Percentiles rank a stretch among this genome's conserved stretches.
phyloP scores from a whole-genome alignment of 164 flowering plant genomes.

The Santalum album region DNA sequence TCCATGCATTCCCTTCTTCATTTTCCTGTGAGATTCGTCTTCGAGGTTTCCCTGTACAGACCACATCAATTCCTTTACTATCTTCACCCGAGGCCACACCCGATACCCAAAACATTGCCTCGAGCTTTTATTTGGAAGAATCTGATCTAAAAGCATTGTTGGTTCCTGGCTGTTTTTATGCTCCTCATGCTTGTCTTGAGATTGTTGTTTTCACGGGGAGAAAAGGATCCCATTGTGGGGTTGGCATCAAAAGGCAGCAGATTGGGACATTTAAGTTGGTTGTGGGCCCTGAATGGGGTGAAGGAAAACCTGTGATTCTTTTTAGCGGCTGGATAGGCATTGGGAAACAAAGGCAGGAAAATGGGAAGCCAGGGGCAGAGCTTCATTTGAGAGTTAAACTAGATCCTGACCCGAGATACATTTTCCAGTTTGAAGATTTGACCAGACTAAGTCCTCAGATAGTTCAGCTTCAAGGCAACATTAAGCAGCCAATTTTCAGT shows the following conservation, averaged over 20 bases:
- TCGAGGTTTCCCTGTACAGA: conserved; percentile 77
- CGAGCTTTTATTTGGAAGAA: conserved; percentile 82
- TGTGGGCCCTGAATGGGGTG: conserved; percentile 83
- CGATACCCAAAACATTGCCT: conserved; percentile 43
- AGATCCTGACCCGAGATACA: conserved; percentile 96
- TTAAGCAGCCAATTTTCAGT: conserved; percentile 85
- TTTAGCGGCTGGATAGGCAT: conserved; percentile 80
- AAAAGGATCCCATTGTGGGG: conserved; percentile 66
- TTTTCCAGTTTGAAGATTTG: conserved; percentile 82
- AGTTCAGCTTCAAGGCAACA: conserved; percentile 69
- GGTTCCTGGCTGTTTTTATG: conserved; percentile 59
- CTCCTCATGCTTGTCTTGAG: conserved; percentile 57
- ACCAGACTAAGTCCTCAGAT: conserved; percentile 71
- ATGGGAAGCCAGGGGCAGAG: conserved; percentile 54
- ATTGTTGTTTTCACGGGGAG: conserved; percentile 51
- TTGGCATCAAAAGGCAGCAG: conserved; percentile 57
- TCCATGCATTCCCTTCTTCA: conserved; percentile 37
- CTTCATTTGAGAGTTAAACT: conserved; percentile 75
- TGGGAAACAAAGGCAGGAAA: conserved; percentile 51
- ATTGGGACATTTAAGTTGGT: conserved; percentile 66
- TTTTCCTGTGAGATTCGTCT: conserved; percentile 73
- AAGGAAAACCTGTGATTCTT: conserved; percentile 60
- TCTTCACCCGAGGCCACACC: conserved; percentile 55
- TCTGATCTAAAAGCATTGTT: conserved; percentile 59
- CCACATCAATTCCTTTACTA: conserved; percentile 50